Base-by-base conservation (phyloP, 345 rosid species). In the Eucalyptus marginata region DNA sequence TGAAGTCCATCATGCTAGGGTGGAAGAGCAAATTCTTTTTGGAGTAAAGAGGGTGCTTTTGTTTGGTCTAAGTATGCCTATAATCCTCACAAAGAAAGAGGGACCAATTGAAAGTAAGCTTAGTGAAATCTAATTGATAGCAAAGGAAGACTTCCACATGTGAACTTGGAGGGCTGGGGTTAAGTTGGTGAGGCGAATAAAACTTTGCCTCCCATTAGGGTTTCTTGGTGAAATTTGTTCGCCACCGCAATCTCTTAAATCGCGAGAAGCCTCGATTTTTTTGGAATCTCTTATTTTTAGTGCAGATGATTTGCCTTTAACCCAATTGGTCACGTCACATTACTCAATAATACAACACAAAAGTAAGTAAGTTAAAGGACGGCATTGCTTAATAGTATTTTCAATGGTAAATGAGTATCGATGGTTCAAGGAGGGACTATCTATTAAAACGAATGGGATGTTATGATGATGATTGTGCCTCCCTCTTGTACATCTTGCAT, bases 391-490 rank as follows among this genome's bases (percentile, higher is more conserved):
- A 71, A 71, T 12, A 36, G 27, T 36, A 18, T 36, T 71, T 71
- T 40, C 7, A 2, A 36, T 24, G 25, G 83, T 13, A 71, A 71
- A 18, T 12, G 13, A 18, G 46, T 18, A 71, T 24, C 7, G 5
- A 71, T 36, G 27, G 83, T 71, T 71, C 2, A 36, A 6, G 25
- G 4, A 36, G 46, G 44, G 46, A 10, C 13, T 36, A 71, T 36
- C 46, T 18, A 36, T 36, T 43, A 24, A 71, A 36, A 36, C 46
- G 47, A 76, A 76, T 76, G 7, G 47, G 47, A 6, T 17, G 43
- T 40, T 76, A 10, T 22, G 64, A 66, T 91, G 92, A 93, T 92
- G 94, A 91, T 91, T 88, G 66, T 94, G 94, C 68, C 68, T 52
- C 87, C 66, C 43, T 10, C 44, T 13, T 31, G 64, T 31, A 54